These are phyloP conservation scores for Boletus sp. DNA, from an alignment of 768 basidiomycete species.

Conservation along the genomic window DNA sequence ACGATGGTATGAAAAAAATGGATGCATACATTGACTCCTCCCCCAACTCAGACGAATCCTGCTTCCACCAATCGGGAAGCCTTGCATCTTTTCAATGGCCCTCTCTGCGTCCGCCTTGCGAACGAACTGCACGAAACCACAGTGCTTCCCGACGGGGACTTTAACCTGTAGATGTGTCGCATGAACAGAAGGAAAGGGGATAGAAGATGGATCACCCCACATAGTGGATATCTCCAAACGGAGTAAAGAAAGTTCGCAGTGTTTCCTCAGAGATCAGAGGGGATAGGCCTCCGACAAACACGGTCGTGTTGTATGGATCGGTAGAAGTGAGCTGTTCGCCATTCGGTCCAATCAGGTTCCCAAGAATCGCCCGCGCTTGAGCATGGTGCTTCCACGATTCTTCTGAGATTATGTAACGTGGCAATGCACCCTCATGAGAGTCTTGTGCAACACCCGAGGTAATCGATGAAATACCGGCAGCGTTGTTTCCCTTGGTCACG, in stretches of 20 bases:
- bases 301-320: conserved; percentile 96
- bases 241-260: conserved; percentile 83
- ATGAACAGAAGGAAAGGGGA: conserved; percentile 4
- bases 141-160: conserved; percentile 94
- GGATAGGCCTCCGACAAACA: conserved; percentile 89
- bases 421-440: conserved; percentile 40
- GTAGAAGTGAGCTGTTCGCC: conserved; percentile 85
- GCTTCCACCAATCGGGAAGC: conserved; percentile 91
- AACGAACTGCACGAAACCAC: conserved; percentile 95
- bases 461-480: conserved; percentile 29
- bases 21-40: conserved; percentile 73
- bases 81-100: conserved; percentile 96
- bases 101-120: conserved; percentile 88
- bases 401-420: conserved; percentile 61
- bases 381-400: conserved; percentile 85
- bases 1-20: neutral
- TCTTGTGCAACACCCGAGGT: conserved; percentile 42
- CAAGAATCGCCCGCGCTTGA: conserved; percentile 78
- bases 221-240: conserved; percentile 93
- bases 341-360: conserved; percentile 82
- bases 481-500: conserved; percentile 31
- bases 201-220: conserved; percentile 42
- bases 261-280: conserved; percentile 91
- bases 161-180: conserved; percentile 61
- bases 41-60: conserved; percentile 93